Evolutionary conservation across 176 grass and related monocot genomes (phyloP).

Genomic region (Zea luxurians): DNA sequence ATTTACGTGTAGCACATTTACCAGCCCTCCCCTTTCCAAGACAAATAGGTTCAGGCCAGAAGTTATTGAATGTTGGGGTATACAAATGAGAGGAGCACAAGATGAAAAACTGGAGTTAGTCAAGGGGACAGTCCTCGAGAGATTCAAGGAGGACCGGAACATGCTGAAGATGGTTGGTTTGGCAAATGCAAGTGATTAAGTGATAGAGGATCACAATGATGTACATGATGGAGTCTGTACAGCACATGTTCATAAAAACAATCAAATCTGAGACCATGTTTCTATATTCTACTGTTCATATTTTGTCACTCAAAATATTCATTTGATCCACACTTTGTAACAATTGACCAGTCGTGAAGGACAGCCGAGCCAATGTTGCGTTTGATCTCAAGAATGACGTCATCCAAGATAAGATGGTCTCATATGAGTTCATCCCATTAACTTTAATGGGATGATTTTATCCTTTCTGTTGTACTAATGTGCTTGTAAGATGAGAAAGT

Average conservation of each 20-base stretch:
- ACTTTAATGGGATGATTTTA: neutral
- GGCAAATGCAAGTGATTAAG: conserved; percentile 74
- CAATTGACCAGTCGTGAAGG: neutral
- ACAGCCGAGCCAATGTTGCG: neutral
- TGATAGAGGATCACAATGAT: neutral
- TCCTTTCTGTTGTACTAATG: neutral
- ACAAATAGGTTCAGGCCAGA: conserved; percentile 64
- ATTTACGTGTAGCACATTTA: conserved; percentile 79
- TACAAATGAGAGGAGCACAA: conserved; percentile 50
- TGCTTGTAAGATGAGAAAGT: neutral
- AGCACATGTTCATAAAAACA: conserved; percentile 9
- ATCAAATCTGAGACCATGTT: neutral
- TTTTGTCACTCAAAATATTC: conserved; percentile 5
- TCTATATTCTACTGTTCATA: neutral
- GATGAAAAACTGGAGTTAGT: conserved; percentile 45
- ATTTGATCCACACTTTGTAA: conserved; percentile 22
- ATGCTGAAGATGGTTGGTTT: conserved; percentile 96
- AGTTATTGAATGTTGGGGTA: conserved; percentile 87
- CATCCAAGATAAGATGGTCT: neutral
- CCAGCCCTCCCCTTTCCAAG: conserved; percentile 70
- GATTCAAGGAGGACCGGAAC: conserved; percentile 97
- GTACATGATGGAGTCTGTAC: conserved; percentile 24
- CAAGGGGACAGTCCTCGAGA: conserved; percentile 87
- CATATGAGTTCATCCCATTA: neutral
- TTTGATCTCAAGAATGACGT: neutral